Percentiles rank a stretch among this genome's conserved stretches.
These are phyloP conservation scores for Saksenaea oblongispora DNA, from an alignment of 371 early-diverging fungal species.

Conservation along the genomic window DNA sequence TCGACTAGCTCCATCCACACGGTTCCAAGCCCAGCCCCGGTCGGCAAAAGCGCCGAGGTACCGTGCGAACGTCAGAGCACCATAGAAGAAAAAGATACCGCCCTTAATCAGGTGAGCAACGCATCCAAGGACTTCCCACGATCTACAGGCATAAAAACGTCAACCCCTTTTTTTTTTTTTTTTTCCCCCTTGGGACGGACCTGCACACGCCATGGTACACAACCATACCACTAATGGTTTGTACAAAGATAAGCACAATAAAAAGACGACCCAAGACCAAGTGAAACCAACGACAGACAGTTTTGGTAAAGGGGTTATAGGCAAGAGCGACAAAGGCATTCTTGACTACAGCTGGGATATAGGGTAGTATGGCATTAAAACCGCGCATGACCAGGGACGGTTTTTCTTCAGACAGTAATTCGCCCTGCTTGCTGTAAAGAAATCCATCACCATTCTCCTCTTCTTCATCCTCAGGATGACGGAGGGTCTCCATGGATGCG, in stretches of 20 bases:
- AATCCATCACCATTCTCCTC: neutral
- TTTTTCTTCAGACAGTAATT: constrained; percentile 16
- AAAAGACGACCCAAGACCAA: constrained; percentile 42
- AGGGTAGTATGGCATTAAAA: constrained; percentile 27
- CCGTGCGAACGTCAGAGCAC: constrained; percentile 45
- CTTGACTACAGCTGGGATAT: constrained; percentile 39
- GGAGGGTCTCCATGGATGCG: constrained; percentile 36
- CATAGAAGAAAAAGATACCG: constrained; percentile 53
- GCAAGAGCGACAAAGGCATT: constrained; percentile 35
- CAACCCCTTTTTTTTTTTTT: constrained; percentile 3
- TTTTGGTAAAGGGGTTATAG: constrained; percentile 46
- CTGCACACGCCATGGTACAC: constrained; percentile 55
- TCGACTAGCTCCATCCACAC: constrained; percentile 30
- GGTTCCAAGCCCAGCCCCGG: constrained; percentile 55
- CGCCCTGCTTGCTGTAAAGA: constrained; percentile 16
- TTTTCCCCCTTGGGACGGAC: constrained; percentile 9
- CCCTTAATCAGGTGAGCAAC: constrained; percentile 55
- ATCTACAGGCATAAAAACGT: constrained; percentile 9
- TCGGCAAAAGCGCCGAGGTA: constrained; percentile 53
- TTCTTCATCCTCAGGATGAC: constrained; percentile 24
- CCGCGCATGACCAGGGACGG: constrained; percentile 26
- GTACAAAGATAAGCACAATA: constrained; percentile 43
- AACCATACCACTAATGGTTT: constrained; percentile 47
- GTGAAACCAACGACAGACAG: constrained; percentile 41
- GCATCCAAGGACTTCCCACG: constrained; percentile 49